Base-by-base conservation (phyloP, 1,284 basidiomycete species). In the Malassezia sp. region DNA sequence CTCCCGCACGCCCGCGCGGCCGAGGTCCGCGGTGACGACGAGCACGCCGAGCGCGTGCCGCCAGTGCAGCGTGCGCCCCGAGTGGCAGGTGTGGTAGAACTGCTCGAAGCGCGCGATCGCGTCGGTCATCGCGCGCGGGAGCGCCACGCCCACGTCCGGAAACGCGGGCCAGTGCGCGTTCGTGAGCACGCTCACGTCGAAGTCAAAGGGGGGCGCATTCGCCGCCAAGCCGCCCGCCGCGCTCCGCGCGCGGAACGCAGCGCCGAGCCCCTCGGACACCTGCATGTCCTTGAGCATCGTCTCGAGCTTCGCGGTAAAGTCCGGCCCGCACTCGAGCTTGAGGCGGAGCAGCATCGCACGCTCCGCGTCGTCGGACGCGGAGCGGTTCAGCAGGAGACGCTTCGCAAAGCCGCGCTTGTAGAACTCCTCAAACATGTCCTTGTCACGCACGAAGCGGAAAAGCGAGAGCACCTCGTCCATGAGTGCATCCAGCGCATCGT, bases 281-380 rank as follows among this genome's bases (percentile, higher is more conserved):
- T 78, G 77, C 11, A 88, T 74, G 62, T 89, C 86, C 49, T 80
- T 85, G 71, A 90, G 88, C 86, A 91, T 89, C 36, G 85, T 79
- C 62, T 87, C 83, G 39, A 85, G 83, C 74, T 83, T 82, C 21
- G 80, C 80, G 50, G 73, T 74, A 43, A 91, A 91, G 42, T 85
- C 85, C 5, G 85, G 80, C 61, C 90, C 88, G 55, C 86, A 89
- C 42, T 82, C 85, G 83, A 86, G 81, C 73, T 86, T 86, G 55
- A 97, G 75, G 72, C 83, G 85, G 71, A 84, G 80, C 45, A 99
- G 75, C 77, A 96, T 84, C 30, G 77, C 78, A 59, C 81, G 80
- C 74, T 99, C 91, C 60, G 89, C 83, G 67, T 96, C 90, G 59
- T 88, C 81, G 6, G 82, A 85, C 0, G 91, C 90, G 42, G 83